These are phyloP conservation scores for Leishmania tarentolae DNA, from an alignment of 208 protist genomes.

Conservation along the genomic window DNA sequence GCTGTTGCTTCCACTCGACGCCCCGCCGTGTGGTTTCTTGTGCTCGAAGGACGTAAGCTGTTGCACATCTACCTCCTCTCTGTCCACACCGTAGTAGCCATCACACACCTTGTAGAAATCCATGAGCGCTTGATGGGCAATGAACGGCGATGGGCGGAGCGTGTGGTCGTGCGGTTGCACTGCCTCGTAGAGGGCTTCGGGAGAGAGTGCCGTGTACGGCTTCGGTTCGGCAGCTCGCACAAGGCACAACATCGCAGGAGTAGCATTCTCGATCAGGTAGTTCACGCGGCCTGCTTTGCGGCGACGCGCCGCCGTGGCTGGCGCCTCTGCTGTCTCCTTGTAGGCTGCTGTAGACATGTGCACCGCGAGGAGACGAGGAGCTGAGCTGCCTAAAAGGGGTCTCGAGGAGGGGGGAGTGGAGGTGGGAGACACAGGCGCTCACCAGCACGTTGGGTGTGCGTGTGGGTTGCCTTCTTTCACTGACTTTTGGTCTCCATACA, in stretches of 20 bases:
- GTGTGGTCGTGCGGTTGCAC: constrained; percentile 62
- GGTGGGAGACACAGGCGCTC: neutral
- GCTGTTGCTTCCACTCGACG: neutral
- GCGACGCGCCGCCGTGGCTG: constrained; percentile 13
- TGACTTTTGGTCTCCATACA: neutral
- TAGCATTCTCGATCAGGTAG: constrained; percentile 59
- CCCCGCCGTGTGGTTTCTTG: neutral
- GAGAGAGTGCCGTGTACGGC: constrained; percentile 62
- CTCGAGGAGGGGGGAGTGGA: neutral
- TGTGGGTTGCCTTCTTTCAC: neutral
- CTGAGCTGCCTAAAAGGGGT: neutral
- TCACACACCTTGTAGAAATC: constrained; percentile 76
- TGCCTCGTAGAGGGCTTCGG: constrained; percentile 43
- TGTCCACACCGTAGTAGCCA: constrained; percentile 64
- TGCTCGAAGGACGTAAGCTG: constrained; percentile 30
- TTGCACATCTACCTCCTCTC: constrained; percentile 34
- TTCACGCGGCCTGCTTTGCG: constrained; percentile 42
- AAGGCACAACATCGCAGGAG: constrained; percentile 68
- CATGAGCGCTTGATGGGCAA: constrained; percentile 74
- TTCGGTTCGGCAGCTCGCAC: constrained; percentile 53
- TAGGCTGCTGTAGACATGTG: constrained; percentile 15
- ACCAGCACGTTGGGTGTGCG: neutral
- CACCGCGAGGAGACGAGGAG: too few relatives aligned
- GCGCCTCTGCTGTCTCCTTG: constrained; percentile 18
- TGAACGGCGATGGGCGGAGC: constrained; percentile 57